Evolutionary conservation across 2,329 filamentous ascomycete genomes (phyloP), one percentile per base, ranked within the genome.

Genomic region (Neonectria magnoliae): DNA sequence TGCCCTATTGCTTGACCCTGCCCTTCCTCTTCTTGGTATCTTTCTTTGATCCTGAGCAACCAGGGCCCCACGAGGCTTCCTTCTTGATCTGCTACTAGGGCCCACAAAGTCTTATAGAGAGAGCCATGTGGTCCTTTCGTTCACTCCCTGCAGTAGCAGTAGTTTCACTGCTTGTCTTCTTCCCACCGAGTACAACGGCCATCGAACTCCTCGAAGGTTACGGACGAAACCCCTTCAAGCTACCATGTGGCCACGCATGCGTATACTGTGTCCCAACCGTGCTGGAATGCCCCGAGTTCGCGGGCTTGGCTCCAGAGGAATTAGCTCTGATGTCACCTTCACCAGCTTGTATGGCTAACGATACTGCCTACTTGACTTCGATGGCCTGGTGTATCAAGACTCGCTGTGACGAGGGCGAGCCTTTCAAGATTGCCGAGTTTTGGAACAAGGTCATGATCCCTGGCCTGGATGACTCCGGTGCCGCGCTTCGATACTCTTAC

Each of bases 281-380:
- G 10, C 29, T 74, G 3, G 47, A 74, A 11, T 74, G 72, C 16
- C 72, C 72, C 4, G 72, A 74, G 14, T 74, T 58, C 31, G 62
- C 57, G 1, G 60, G 41, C 11, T 64, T 74, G 62, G 66, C 68
- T 0, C 45, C 60, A 0, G 68, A 70, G 13, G 69, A 74, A n/a
- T 60, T 51, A 1, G 62, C 68, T 1, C 25, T 16, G 1, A 60
- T 64, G 0, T 67, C 60, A 8, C 69, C 72, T 3, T 72, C 70
- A 0, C 18, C 67, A 1, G 41, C 29, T 0, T 74, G 72, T 29
- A 63, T 71, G 16, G 58, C 59, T 1, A 63, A 71, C 3, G 51
- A 69, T 3, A 48, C 47, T 0, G 38, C 63, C 0, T 74, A 73
- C 48, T 10, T 74, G 11, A 73, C 72, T 0, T 65, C 71, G 0